Evolutionary conservation across 228 moss, liverwort and hornwort genomes (phyloP).

Genomic region (Sphagnum magellanicum): DNA sequence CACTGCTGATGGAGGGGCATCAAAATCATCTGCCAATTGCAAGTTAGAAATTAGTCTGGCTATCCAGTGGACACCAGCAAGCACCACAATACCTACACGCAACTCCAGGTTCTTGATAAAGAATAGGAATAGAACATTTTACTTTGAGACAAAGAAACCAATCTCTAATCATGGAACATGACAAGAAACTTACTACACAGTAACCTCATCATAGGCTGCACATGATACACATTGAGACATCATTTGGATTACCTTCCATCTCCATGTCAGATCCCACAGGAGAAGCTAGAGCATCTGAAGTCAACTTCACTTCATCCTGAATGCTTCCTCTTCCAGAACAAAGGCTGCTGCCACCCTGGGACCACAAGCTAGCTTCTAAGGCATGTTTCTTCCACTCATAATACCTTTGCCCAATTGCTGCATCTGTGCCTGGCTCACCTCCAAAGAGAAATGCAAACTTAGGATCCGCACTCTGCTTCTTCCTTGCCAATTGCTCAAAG

Average conservation of each 20-base stretch:
- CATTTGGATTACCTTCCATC: conserved; percentile 60
- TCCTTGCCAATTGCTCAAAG: conserved; percentile 70
- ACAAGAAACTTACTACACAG: neutral
- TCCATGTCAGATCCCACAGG: conserved; percentile 80
- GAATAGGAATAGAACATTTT: neutral
- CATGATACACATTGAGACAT: neutral
- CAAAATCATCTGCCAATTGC: conserved; percentile 61
- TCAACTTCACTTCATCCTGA: conserved; percentile 2
- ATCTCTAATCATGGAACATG: neutral
- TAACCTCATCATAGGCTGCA: neutral
- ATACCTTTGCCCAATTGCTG: conserved; percentile 57
- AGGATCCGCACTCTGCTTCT: conserved; percentile 65
- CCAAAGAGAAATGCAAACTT: conserved; percentile 76
- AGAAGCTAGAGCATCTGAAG: conserved; percentile 34
- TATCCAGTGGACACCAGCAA: neutral
- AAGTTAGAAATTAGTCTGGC: neutral
- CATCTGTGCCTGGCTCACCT: conserved; percentile 64
- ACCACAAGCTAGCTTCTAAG: conserved; percentile 16
- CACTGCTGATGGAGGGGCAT: conserved; percentile 27
- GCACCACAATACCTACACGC: neutral
- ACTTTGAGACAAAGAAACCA: neutral
- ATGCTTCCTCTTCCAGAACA: conserved; percentile 1
- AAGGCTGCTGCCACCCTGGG: conserved; percentile 14
- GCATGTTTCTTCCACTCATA: conserved; percentile 71
- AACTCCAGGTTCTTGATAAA: neutral